Conservation (phyloP, 805 yeast species). For the Kluyveromyces lactis region DNA sequence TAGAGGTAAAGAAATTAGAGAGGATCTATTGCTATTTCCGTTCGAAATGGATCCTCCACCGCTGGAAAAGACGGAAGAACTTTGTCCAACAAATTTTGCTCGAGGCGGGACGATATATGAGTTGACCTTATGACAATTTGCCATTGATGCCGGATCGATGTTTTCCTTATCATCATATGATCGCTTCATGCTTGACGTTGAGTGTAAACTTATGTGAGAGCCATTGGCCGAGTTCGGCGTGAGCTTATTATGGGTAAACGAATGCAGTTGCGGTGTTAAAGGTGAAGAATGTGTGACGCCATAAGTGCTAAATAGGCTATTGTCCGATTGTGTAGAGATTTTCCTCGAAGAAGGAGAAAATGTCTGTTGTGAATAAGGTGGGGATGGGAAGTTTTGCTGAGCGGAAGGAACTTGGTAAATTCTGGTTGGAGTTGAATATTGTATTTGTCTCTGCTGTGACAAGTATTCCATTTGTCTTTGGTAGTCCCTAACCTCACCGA, state of each 20-base stretch:
- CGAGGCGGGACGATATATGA: conserved; percentile 21
- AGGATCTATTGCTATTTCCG: conserved; percentile 18
- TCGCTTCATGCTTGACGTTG: conserved; percentile 14
- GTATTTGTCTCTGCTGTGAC: conserved; percentile 18
- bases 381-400: conserved; percentile 18
- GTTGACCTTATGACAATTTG: not conserved
- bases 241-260: conserved; percentile 18
- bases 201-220: conserved; percentile 23
- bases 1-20: conserved; percentile 17
- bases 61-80: conserved; percentile 23
- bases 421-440: conserved; percentile 18
- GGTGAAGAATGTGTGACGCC: conserved; percentile 22
- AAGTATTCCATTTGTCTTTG: conserved; percentile 10
- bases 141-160: conserved; percentile 12
- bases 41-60: conserved; percentile 16
- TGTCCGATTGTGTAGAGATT: conserved; percentile 25
- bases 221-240: conserved; percentile 22
- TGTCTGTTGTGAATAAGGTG: conserved; percentile 21
- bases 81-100: conserved; percentile 19
- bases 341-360: conserved; percentile 28
- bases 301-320: conserved; percentile 22
- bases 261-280: conserved; percentile 26
- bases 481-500: conserved; percentile 16
- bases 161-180: conserved; percentile 21
- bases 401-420: conserved; percentile 15